Conservation (phyloP, 768 basidiomycete genomes). For the Serendipita sp. region DNA sequence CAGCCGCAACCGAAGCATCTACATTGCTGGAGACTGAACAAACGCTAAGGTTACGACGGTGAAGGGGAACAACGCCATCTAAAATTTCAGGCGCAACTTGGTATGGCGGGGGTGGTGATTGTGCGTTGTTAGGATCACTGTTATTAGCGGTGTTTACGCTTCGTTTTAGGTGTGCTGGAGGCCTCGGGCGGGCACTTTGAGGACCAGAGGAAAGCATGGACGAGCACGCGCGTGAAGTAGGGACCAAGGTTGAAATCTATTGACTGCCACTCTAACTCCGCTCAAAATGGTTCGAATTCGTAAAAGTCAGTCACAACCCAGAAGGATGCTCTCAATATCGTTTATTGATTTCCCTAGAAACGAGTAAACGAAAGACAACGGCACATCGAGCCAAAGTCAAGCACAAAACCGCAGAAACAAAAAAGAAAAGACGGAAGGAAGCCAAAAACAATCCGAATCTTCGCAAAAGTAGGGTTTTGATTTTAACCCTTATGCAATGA, state of each 20-base stretch:
- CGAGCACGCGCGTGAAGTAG: neutral
- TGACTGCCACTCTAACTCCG: neutral
- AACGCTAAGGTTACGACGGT: neutral
- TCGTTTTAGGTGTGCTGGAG: neutral
- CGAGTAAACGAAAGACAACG: constrained; percentile 62
- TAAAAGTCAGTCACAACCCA: constrained; percentile 11
- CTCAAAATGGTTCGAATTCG: constrained; percentile 14
- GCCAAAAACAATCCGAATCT: constrained; percentile 69
- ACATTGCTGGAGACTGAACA: neutral
- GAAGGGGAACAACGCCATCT: neutral
- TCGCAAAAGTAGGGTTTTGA: constrained; percentile 45
- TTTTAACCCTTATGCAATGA: neutral
- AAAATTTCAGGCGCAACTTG: neutral
- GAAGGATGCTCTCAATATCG: neutral
- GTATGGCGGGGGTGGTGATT: neutral
- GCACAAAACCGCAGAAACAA: constrained; percentile 58
- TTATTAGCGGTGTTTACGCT: neutral
- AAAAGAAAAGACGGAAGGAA: constrained; percentile 56
- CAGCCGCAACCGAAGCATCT: constrained; percentile 8
- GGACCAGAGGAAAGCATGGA: neutral
- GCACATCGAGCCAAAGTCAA: constrained; percentile 55
- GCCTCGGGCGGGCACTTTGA: neutral
- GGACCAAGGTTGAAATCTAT: neutral
- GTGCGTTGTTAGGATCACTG: neutral
- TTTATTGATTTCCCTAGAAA: constrained; percentile 34